Evolutionary conservation across 768 basidiomycete species (phyloP).

Genomic region (Leccinum arenicola): DNA sequence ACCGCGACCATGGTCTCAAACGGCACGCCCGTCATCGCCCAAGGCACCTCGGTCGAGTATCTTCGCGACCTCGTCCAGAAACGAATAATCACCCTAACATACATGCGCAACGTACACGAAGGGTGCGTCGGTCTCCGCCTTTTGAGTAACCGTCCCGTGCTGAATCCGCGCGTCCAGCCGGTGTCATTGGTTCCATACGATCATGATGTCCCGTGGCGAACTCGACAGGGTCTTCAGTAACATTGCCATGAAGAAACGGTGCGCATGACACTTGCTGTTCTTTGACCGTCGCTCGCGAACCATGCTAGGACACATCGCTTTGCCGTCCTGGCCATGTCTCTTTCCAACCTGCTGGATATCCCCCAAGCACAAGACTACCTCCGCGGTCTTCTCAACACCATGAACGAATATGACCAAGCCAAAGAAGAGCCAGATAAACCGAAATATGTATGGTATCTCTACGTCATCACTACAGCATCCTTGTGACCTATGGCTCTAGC

Average conservation of each 20-base stretch:
- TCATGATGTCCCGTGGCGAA: constrained; percentile 71
- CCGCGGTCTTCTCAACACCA: constrained; percentile 64
- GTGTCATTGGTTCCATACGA: constrained; percentile 87
- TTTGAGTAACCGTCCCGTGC: neutral
- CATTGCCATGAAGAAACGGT: constrained; percentile 77
- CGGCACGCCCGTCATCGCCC: constrained; percentile 34
- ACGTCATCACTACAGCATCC: neutral
- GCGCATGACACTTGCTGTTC: constrained; percentile 15
- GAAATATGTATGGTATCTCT: constrained; percentile 54
- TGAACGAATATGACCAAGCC: constrained; percentile 75
- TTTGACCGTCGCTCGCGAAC: constrained; percentile 9
- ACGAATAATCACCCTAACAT: constrained; percentile 80
- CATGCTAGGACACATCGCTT: constrained; percentile 70
- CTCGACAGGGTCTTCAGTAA: constrained; percentile 76
- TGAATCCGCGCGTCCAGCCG: constrained; percentile 42
- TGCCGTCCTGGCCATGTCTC: constrained; percentile 82
- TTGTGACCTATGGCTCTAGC: constrained; percentile 32
- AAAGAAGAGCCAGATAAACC: constrained; percentile 54
- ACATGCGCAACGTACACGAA: constrained; percentile 81
- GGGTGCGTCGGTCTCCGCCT: constrained; percentile 51
- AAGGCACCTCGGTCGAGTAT: constrained; percentile 75
- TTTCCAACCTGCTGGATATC: constrained; percentile 79
- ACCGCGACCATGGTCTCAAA: constrained; percentile 40
- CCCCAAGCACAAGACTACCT: constrained; percentile 78
- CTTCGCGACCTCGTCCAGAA: constrained; percentile 79